phyloP scores from a whole-genome alignment of 2,329 filamentous ascomycete species.

The Alternaria viburni region DNA sequence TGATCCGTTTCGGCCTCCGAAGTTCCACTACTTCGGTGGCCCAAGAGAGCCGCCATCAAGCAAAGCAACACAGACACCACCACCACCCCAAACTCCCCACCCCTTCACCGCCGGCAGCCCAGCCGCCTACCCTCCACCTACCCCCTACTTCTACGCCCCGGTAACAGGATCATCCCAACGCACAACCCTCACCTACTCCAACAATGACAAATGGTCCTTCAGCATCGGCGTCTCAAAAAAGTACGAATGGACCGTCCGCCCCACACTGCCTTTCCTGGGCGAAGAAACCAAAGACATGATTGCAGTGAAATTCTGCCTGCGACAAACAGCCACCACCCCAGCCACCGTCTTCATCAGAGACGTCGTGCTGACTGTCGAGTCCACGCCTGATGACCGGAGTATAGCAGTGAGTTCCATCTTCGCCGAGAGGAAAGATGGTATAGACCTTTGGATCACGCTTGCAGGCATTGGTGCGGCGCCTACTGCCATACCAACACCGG shows the following conservation, averaged over 20 bases:
- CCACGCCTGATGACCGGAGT: not conserved
- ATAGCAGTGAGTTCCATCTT: not conserved
- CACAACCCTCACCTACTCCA: conserved; percentile 2
- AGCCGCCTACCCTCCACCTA: not conserved
- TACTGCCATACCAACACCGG: not conserved
- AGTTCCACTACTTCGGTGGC: not conserved
- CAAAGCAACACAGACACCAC: not conserved
- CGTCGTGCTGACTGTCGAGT: not conserved
- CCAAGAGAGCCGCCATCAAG: not conserved
- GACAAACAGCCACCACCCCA: not conserved
- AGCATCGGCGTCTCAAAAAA: not conserved
- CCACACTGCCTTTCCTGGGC: not conserved
- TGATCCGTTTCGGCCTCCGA: not conserved
- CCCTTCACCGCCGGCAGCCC: not conserved
- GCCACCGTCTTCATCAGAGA: not conserved
- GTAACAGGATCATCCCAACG: not conserved
- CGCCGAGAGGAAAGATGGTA: not conserved
- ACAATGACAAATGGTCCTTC: conserved; percentile 6
- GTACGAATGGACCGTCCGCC: not conserved
- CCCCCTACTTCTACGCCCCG: not conserved
- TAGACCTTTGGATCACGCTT: not conserved
- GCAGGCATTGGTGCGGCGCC: not conserved
- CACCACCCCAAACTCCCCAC: not conserved
- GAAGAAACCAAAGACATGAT: not conserved
- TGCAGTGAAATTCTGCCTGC: not conserved